These are phyloP conservation scores for Heliamphora exappendiculata DNA, from an alignment of 148 eudicot genomes.

Conservation along the genomic window DNA sequence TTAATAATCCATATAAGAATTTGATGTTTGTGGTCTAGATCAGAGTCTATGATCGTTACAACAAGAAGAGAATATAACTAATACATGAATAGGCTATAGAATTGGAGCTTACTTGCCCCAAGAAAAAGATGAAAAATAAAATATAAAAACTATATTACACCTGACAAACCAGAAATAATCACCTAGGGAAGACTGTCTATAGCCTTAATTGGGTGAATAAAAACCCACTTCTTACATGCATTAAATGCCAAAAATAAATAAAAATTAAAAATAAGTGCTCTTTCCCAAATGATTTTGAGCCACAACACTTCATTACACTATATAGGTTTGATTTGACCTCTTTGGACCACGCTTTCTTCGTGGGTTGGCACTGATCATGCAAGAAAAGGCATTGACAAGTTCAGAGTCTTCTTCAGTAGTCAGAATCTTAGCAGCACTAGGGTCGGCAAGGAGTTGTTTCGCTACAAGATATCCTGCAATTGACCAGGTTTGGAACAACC, in stretches of 20 bases:
- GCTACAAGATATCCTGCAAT: conserved; percentile 76
- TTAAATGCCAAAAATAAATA: no score
- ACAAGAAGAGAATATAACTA: background rate
- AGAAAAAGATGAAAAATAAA: background rate
- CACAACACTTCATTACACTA: conserved; percentile 28
- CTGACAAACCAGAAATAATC: background rate
- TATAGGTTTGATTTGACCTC: conserved; percentile 38
- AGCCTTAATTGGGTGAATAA: background rate
- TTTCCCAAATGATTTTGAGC: background rate
- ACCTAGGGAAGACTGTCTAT: background rate
- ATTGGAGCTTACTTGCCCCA: background rate
- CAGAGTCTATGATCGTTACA: background rate
- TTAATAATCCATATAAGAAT: background rate
- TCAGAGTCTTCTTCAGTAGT: conserved; percentile 53
- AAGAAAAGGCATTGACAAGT: conserved; percentile 49
- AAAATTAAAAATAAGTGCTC: background rate
- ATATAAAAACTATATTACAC: background rate
- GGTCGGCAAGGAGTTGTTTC: conserved; percentile 53
- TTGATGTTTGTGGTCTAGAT: background rate
- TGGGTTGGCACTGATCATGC: conserved; percentile 55
- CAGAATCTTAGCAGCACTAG: conserved; percentile 47
- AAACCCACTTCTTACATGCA: background rate
- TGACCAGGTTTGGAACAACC: conserved; percentile 68
- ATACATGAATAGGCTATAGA: background rate
- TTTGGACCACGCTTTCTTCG: conserved; percentile 57